These are phyloP conservation scores for Termitomyces sp. DNA, from an alignment of 768 basidiomycete species.

Conservation along the genomic window DNA sequence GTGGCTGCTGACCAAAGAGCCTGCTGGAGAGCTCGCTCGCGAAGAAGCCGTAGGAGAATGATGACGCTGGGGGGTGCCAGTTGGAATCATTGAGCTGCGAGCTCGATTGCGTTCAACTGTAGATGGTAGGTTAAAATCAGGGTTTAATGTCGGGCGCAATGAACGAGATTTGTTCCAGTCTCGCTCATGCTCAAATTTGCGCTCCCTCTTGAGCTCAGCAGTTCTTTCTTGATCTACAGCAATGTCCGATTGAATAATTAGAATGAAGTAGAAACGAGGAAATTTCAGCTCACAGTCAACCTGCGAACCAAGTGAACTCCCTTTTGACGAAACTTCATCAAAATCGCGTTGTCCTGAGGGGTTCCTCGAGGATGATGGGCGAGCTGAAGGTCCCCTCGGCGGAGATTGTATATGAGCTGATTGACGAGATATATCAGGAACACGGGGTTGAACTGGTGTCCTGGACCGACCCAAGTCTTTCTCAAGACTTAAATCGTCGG, in stretches of 20 bases:
- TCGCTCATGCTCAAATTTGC: conserved; percentile 28
- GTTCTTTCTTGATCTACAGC: conserved; percentile 41
- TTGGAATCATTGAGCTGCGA: conserved; percentile 19
- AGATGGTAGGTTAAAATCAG: conserved; percentile 33
- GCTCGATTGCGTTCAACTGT: conserved; percentile 15
- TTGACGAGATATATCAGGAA: conserved; percentile 19
- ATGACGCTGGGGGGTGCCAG: conserved; percentile 23
- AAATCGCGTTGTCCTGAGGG: conserved; percentile 27
- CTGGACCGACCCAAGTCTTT: conserved; percentile 39
- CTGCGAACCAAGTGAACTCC: conserved; percentile 43
- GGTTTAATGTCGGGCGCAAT: conserved; percentile 39
- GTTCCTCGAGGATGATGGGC: conserved; percentile 17
- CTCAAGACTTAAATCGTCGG: conserved; percentile 28
- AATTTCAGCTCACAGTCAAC: conserved; percentile 41
- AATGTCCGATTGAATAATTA: background rate
- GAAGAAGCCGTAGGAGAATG: conserved; percentile 27
- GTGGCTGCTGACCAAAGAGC: conserved; percentile 26
- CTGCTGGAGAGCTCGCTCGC: conserved; percentile 37
- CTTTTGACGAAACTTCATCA: conserved; percentile 37
- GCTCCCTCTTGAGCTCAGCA: background rate
- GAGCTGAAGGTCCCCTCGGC: conserved; percentile 11
- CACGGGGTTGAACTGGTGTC: conserved; percentile 12
- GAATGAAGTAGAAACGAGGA: background rate
- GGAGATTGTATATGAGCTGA: conserved; percentile 13
- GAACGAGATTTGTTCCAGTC: conserved; percentile 48